These are phyloP conservation scores for Trichoderma erinaceum DNA, from an alignment of 495 filamentous ascomycete species.

Conservation along the genomic window DNA sequence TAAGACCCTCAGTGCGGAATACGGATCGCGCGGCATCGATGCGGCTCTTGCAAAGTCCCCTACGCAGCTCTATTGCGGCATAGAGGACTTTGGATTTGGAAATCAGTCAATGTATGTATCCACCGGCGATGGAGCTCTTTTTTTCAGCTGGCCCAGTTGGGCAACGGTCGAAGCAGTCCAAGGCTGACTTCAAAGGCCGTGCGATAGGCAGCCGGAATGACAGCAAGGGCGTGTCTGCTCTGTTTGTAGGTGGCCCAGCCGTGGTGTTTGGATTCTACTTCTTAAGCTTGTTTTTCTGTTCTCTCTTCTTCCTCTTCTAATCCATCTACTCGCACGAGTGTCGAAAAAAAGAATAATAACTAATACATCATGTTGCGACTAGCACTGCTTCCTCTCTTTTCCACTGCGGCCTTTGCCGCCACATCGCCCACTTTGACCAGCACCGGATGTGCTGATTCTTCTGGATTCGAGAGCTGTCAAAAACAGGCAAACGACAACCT, in stretches of 20 bases:
- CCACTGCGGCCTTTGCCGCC: neutral
- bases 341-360: neutral
- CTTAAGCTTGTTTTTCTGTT: neutral
- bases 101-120: slow-evolving; percentile 4
- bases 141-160: neutral
- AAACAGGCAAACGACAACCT: neutral
- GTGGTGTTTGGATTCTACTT: neutral
- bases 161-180: neutral
- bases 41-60: neutral
- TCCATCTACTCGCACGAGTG: neutral
- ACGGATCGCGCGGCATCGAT: neutral
- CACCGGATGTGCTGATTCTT: neutral
- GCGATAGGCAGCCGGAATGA: neutral
- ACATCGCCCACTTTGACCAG: neutral
- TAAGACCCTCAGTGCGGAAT: neutral
- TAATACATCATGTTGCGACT: neutral
- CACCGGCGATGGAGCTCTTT: neutral
- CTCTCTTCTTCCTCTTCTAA: neutral
- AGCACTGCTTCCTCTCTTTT: neutral
- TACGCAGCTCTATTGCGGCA: neutral
- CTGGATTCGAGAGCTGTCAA: neutral
- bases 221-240: neutral
- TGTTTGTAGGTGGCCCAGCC: neutral
- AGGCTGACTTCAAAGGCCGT: neutral
- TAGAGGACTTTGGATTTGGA: neutral